Conservation (phyloP, 2,329 filamentous ascomycete species). For the Neofusicoccum umdonicola region DNA sequence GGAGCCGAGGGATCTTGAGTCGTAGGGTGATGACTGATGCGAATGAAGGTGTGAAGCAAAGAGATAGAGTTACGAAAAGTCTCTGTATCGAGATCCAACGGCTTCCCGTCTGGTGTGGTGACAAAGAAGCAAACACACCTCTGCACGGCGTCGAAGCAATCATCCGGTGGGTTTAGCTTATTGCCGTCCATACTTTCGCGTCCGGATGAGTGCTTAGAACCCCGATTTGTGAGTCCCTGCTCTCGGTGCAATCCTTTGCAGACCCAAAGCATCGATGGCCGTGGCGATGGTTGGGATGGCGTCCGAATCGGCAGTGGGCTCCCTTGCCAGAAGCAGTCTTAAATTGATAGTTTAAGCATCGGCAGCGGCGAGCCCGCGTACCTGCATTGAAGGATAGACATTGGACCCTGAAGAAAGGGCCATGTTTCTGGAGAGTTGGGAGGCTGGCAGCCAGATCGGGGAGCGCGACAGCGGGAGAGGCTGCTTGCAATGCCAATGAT, state of each 20-base stretch:
- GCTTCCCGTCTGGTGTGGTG: background rate
- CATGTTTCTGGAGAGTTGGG: background rate
- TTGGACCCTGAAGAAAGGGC: conserved; percentile 8
- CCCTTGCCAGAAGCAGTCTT: background rate
- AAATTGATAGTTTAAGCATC: background rate
- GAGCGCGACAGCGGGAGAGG: background rate
- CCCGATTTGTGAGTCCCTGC: background rate
- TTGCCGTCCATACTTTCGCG: background rate
- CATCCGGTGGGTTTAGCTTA: background rate
- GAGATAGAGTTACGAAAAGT: background rate
- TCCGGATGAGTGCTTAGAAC: background rate
- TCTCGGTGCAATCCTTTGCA: background rate
- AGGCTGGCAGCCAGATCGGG: background rate
- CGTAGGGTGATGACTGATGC: background rate
- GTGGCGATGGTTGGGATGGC: background rate
- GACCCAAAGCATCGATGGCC: background rate
- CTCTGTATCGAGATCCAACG: background rate
- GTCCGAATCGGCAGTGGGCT: background rate
- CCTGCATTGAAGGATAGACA: conserved; percentile 9
- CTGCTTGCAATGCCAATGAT: background rate
- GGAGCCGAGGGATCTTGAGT: background rate
- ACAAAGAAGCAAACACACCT: background rate
- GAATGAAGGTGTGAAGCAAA: background rate
- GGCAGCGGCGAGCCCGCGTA: background rate
- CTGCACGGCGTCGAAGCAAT: background rate